Conservation (phyloP, 768 basidiomycete genomes). For the Filobasidium floriforme region DNA sequence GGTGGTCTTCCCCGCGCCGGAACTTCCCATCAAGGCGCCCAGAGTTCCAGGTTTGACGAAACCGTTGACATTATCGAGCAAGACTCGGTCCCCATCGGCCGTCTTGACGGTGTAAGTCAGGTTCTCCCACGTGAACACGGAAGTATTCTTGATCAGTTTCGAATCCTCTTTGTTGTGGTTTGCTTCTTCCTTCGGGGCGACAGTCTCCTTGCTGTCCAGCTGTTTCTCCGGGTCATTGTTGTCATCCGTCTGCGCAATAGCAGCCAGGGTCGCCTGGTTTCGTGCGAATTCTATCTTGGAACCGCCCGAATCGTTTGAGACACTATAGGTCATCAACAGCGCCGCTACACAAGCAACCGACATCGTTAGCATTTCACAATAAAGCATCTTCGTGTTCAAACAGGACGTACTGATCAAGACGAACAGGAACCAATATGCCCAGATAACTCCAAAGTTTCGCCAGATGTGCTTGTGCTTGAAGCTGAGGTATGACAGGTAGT, state of each 20-base stretch:
- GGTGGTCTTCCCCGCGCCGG: slow-evolving; percentile 40
- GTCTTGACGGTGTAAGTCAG: slow-evolving; percentile 38
- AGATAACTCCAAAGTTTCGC: slow-evolving; percentile 36
- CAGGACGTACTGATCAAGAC: slow-evolving; percentile 7
- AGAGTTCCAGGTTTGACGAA: slow-evolving; percentile 72
- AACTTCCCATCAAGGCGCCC: slow-evolving; percentile 72
- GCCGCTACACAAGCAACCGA: neutral
- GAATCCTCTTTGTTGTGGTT: slow-evolving; percentile 2
- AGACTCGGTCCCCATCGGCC: slow-evolving; percentile 31
- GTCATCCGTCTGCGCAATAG: neutral
- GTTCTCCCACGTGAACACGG: slow-evolving; percentile 44
- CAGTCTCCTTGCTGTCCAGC: slow-evolving; percentile 24
- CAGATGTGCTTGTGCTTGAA: slow-evolving; percentile 32
- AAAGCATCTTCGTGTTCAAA: neutral
- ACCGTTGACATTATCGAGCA: slow-evolving; percentile 68
- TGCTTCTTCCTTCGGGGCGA: slow-evolving; percentile 20
- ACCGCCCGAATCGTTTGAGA: neutral
- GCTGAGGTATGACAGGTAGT: slow-evolving; percentile 23
- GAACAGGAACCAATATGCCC: slow-evolving; percentile 27
- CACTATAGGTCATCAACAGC: slow-evolving; percentile 12
- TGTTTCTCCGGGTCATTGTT: slow-evolving; percentile 21
- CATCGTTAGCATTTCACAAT: slow-evolving; percentile 20
- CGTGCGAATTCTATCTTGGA: slow-evolving; percentile 15
- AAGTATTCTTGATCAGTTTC: slow-evolving; percentile 29
- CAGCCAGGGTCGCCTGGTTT: slow-evolving; percentile 13